These are phyloP conservation scores for Chrysanthemum makinoi DNA, from an alignment of 129 eudicot species.

Conservation along the genomic window DNA sequence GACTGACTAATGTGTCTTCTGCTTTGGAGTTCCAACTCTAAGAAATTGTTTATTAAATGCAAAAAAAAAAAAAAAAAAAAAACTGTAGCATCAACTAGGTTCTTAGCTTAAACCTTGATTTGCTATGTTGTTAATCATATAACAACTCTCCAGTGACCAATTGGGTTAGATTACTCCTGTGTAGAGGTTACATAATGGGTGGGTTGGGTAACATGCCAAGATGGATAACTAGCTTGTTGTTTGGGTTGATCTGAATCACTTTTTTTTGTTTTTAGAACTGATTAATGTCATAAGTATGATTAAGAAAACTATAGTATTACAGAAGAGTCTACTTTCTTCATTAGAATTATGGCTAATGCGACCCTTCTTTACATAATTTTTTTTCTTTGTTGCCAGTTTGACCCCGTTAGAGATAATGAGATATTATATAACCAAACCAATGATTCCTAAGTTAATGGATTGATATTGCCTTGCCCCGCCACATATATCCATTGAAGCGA, in stretches of 20 bases:
- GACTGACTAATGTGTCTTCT: not conserved
- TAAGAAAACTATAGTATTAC: no score
- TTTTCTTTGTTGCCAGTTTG: no score
- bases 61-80: no score
- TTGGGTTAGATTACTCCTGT: not conserved
- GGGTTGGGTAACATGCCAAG: not conserved
- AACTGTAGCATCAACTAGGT: not conserved
- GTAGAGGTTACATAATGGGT: not conserved
- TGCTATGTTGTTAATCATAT: not conserved
- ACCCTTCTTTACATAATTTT: no score
- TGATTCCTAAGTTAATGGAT: no score
- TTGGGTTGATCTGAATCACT: not conserved
- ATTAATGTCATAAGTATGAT: not conserved
- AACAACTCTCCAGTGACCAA: not conserved
- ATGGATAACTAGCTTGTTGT: not conserved
- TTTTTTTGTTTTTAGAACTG: not conserved
- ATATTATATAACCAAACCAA: no score
- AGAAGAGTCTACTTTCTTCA: no score
- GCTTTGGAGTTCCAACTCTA: not conserved
- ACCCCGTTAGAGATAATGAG: no score
- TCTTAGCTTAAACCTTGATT: slow-evolving; percentile 9
- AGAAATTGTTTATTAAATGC: not conserved
- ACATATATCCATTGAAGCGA: not conserved
- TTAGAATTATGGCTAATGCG: no score
- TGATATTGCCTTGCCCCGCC: not conserved